These are phyloP conservation scores for Aegilops bicornis DNA, from an alignment of 176 grass and related monocot genomes.

Conservation along the genomic window DNA sequence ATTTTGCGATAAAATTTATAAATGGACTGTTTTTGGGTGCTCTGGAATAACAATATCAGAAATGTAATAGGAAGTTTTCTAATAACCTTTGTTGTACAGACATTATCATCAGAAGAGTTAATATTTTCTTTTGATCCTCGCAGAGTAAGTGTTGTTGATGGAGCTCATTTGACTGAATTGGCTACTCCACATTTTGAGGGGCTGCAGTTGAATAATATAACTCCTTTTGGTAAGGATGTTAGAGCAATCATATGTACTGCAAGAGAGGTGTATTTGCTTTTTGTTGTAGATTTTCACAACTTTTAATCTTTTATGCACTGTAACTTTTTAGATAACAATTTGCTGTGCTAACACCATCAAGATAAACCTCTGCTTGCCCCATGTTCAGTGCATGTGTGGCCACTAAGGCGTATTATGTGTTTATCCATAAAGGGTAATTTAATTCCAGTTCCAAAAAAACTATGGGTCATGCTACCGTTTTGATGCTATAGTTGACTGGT, in stretches of 20 bases:
- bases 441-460: no score
- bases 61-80: background rate
- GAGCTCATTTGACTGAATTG: constrained; percentile 57
- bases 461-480: no score
- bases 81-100: constrained; percentile 9
- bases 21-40: background rate
- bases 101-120: constrained; percentile 14
- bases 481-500: background rate
- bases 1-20: constrained; percentile 4
- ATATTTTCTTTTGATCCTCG: constrained; percentile 34
- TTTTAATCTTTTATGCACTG: background rate
- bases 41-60: constrained; percentile 13
- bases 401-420: background rate
- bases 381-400: background rate
- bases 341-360: no score
- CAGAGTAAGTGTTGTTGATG: constrained; percentile 58
- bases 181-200: constrained; percentile 34
- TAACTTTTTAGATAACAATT: no score
- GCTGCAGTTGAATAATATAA: constrained; percentile 30
- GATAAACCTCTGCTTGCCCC: no score
- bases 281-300: background rate
- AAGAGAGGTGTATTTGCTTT: constrained; percentile 27
- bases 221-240: constrained; percentile 46
- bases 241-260: constrained; percentile 32
- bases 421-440: background rate